These are phyloP conservation scores for Hemisphaericaspora subhashii DNA, from an alignment of 1,139 yeast genomes.

Conservation along the genomic window DNA sequence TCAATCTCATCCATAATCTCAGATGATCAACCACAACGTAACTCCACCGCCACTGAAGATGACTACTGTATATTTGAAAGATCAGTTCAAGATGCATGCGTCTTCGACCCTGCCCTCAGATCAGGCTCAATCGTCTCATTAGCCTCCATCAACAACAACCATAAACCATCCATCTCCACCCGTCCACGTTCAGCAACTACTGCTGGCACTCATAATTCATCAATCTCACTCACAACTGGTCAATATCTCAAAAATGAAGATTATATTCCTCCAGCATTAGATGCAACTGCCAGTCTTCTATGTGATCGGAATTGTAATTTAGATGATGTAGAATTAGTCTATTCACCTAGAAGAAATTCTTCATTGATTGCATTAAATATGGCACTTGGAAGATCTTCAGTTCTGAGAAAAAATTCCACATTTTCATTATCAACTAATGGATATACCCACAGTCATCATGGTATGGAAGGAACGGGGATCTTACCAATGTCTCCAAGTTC, in stretches of 20 bases:
- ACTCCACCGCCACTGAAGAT: constrained; percentile 2
- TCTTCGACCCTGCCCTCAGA: constrained; percentile 11
- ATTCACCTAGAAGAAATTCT: constrained; percentile 57
- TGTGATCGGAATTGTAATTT: constrained; percentile 57
- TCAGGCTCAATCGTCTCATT: constrained; percentile 12
- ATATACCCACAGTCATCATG: background rate
- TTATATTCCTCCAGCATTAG: constrained; percentile 80
- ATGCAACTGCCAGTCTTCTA: constrained; percentile 69
- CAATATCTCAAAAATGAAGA: constrained; percentile 49
- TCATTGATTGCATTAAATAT: constrained; percentile 59
- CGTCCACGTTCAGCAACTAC: constrained; percentile 26
- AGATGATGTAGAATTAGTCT: constrained; percentile 69
- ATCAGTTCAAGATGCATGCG: constrained; percentile 52
- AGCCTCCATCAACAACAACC: constrained; percentile 18
- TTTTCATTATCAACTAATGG: constrained; percentile 19
- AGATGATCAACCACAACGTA: background rate
- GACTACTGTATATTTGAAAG: constrained; percentile 53
- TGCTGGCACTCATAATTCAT: constrained; percentile 31
- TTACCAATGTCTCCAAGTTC: background rate
- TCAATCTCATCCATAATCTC: constrained; percentile 7
- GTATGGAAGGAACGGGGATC: too few relatives aligned
- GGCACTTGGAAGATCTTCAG: constrained; percentile 52
- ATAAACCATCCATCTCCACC: constrained; percentile 6
- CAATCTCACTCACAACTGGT: constrained; percentile 23
- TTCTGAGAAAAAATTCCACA: constrained; percentile 41